phyloP scores from a whole-genome alignment of 2,329 filamentous ascomycete species.

The Hypoxylon sp. region DNA sequence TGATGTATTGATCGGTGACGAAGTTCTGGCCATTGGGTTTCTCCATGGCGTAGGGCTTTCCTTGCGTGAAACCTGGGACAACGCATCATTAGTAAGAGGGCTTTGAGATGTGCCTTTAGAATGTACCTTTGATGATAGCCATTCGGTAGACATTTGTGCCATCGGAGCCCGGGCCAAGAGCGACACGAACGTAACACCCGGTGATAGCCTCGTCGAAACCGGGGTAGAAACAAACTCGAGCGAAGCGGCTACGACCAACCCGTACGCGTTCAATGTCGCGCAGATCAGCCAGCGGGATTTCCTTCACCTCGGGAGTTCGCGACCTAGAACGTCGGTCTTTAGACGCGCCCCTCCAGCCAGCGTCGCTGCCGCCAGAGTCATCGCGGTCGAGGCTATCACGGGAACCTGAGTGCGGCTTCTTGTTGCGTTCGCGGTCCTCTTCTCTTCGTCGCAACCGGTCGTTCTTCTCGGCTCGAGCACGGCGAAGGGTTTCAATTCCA shows the following conservation, averaged over 20 bases:
- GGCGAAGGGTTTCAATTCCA: slow-evolving; percentile 78
- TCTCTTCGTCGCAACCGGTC: slow-evolving; percentile 74
- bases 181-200: slow-evolving; percentile 88
- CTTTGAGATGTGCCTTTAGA: slow-evolving; percentile 10
- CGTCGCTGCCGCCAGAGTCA: slow-evolving; percentile 80
- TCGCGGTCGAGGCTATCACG: slow-evolving; percentile 64
- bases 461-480: slow-evolving; percentile 73
- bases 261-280: slow-evolving; percentile 87
- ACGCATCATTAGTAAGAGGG: slow-evolving; percentile 44
- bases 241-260: slow-evolving; percentile 87
- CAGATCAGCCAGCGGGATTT: slow-evolving; percentile 78
- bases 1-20: slow-evolving; percentile 86
- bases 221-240: slow-evolving; percentile 92
- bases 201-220: slow-evolving; percentile 85
- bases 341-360: slow-evolving; percentile 76
- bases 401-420: slow-evolving; percentile 59
- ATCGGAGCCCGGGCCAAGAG: slow-evolving; percentile 80
- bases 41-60: slow-evolving; percentile 86
- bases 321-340: slow-evolving; percentile 63
- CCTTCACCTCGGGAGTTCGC: slow-evolving; percentile 69
- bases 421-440: slow-evolving; percentile 70
- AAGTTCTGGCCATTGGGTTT: slow-evolving; percentile 80
- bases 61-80: slow-evolving; percentile 76
- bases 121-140: slow-evolving; percentile 84
- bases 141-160: slow-evolving; percentile 87